Percentiles rank a stretch among this genome's conserved stretches.
Evolutionary conservation across 768 basidiomycete genomes (phyloP).

Genomic region (Mycena latifolia): DNA sequence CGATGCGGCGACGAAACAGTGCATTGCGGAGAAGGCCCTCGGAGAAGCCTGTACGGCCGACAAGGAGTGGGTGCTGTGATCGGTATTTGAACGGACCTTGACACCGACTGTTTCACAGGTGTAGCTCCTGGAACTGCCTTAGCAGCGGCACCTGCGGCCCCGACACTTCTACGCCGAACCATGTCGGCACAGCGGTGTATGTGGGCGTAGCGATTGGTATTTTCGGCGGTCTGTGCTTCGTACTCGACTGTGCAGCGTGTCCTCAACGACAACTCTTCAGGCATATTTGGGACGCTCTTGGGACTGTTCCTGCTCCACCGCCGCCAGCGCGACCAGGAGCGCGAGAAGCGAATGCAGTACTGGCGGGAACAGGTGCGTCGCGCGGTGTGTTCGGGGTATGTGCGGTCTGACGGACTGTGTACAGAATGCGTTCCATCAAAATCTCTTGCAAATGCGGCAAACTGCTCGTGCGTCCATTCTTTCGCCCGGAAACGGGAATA

Average conservation of each 20-base stretch:
- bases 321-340: slow-evolving; percentile 78
- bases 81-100: not conserved
- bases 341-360: slow-evolving; percentile 88
- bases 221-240: slow-evolving; percentile 67
- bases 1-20: slow-evolving; percentile 69
- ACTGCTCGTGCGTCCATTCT: slow-evolving; percentile 77
- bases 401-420: slow-evolving; percentile 15
- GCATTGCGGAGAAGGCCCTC: slow-evolving; percentile 68
- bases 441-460: slow-evolving; percentile 83
- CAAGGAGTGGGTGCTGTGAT: slow-evolving; percentile 55
- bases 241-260: not conserved
- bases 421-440: slow-evolving; percentile 85
- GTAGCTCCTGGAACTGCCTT: slow-evolving; percentile 81
- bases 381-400: not conserved
- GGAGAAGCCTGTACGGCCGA: slow-evolving; percentile 69
- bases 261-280: slow-evolving; percentile 49
- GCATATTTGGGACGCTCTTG: slow-evolving; percentile 79
- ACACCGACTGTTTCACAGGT: slow-evolving; percentile 56
- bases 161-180: slow-evolving; percentile 68
- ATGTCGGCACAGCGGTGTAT: slow-evolving; percentile 79
- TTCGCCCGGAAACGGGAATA: slow-evolving; percentile 60
- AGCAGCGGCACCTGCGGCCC: slow-evolving; percentile 71
- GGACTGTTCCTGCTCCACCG: slow-evolving; percentile 79
- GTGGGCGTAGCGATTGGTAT: slow-evolving; percentile 78
- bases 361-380: slow-evolving; percentile 84